Conservation (phyloP, 2,329 filamentous ascomycete genomes). For the Arthrobotrys musiformis region DNA sequence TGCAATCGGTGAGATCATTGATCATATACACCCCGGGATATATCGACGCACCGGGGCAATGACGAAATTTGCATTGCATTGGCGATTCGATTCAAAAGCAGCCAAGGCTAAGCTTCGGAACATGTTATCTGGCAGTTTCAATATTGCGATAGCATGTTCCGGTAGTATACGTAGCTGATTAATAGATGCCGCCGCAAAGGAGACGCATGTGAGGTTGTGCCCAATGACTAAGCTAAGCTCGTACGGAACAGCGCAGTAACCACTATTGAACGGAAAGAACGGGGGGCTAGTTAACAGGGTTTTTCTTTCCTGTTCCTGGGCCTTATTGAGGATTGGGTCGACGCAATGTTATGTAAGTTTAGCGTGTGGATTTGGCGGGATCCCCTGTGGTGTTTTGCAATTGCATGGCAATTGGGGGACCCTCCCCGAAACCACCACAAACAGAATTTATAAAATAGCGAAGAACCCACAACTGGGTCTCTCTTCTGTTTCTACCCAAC, state of each 20-base stretch:
- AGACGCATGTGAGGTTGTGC: constrained; percentile 45
- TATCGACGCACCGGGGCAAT: neutral
- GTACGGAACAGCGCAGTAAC: constrained; percentile 19
- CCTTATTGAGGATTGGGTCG: constrained; percentile 52
- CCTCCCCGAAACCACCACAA: constrained; percentile 8
- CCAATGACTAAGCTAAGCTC: constrained; percentile 56
- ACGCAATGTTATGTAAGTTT: too few species aligned
- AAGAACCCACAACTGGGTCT: constrained; percentile 3
- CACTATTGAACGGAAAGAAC: too few species aligned
- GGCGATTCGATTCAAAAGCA: too few species aligned
- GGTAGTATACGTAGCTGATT: too few species aligned
- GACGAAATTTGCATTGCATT: constrained; percentile 17
- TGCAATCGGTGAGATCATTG: neutral
- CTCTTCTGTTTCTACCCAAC: constrained; percentile 6
- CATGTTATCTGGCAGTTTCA: constrained; percentile 30
- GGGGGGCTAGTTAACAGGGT: neutral
- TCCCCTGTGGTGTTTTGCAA: constrained; percentile 17
- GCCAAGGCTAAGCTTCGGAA: neutral
- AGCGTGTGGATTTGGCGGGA: constrained; percentile 10
- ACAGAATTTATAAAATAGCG: constrained; percentile 17
- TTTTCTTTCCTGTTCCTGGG: constrained; percentile 32
- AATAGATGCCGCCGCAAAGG: constrained; percentile 11
- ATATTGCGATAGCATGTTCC: constrained; percentile 16
- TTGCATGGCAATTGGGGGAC: too few species aligned
- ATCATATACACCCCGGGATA: neutral